Evolutionary conservation across 768 basidiomycete species (phyloP), one percentile per base, ranked within the genome.

Genomic region (Glaciozyma antarctica): DNA sequence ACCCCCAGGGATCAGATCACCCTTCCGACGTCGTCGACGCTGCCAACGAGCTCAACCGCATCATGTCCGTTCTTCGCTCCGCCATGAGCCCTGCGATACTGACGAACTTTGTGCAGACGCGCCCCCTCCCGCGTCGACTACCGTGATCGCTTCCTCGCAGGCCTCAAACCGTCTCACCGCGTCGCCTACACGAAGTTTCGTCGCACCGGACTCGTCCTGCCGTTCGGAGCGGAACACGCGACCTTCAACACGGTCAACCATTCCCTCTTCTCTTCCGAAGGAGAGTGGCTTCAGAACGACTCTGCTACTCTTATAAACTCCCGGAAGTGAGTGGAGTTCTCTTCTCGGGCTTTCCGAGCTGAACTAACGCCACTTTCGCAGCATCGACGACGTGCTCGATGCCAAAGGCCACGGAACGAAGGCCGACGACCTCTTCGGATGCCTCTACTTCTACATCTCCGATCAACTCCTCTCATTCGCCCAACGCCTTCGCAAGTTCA

Each of bases 371-470:
- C 19, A 8, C 6, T 21, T 24, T 24, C 8, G 21, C n/a, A 81
- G 81, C 68, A 58, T 80, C n/a, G 73, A 79, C 30, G 68, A 76
- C n/a, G 77, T 82, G 24, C 73, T 78, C 43, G 63, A 71, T 21
- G 75, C 78, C 0, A 66, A 62, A 47, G 76, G 74, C 1, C 75
- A 79, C 28, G 80, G 81, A 3, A 77, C 78, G 10, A 75, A 73
- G 9, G 63, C 72, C 0, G 81, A 79, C 59, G 82, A 82, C 69
- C 75, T 81, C 41, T 81, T 79, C 61, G 82, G 82, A 6, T 82
- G 81, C 58, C 78, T 82, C 41, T 81, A 81, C 71, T 81, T 82
- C 62, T 78, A 77, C 65, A 61, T 82, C 32, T 75, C 77, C 6
- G 75, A 79, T 17, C 75, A 81, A 65, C 75, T 82, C 17, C 72